Evolutionary conservation across 768 basidiomycete species (phyloP).

Genomic region (Pisolithus microcarpus): DNA sequence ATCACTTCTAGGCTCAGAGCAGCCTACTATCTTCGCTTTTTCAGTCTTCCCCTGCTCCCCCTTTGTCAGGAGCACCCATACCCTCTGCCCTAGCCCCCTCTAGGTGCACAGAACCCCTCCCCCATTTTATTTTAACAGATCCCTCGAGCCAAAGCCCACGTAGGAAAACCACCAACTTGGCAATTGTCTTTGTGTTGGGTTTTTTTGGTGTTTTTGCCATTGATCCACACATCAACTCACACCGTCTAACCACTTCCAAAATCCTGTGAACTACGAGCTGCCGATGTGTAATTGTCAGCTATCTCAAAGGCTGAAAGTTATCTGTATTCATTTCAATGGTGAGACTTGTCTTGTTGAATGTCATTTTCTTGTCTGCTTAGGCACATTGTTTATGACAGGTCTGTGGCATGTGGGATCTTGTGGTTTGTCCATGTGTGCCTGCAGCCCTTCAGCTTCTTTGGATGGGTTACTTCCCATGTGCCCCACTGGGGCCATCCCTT

Average conservation of each 20-base stretch:
- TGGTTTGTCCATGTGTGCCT: conserved; percentile 1
- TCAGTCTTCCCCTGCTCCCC: no score
- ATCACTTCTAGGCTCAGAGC: no score
- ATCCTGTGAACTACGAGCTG: not conserved
- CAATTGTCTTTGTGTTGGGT: no score
- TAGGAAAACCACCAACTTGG: no score
- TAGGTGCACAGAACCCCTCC: no score
- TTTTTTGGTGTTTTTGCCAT: no score
- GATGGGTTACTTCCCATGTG: conserved; percentile 21
- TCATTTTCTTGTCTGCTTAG: not conserved
- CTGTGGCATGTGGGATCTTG: not conserved
- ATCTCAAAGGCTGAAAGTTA: not conserved
- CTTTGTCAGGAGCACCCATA: no score
- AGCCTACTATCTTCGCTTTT: no score
- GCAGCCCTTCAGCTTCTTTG: conserved; percentile 19
- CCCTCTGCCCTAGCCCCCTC: no score
- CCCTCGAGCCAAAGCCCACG: no score
- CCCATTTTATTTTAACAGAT: no score
- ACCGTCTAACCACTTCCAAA: not conserved
- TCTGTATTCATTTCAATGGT: conserved; percentile 1
- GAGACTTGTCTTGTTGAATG: not conserved
- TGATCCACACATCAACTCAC: no score
- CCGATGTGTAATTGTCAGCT: not conserved
- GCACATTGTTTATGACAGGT: not conserved
- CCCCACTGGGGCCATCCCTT: conserved; percentile 23